Evolutionary conservation across 2,329 filamentous ascomycete genomes (phyloP).

Genomic region (Trichoderma sp.): DNA sequence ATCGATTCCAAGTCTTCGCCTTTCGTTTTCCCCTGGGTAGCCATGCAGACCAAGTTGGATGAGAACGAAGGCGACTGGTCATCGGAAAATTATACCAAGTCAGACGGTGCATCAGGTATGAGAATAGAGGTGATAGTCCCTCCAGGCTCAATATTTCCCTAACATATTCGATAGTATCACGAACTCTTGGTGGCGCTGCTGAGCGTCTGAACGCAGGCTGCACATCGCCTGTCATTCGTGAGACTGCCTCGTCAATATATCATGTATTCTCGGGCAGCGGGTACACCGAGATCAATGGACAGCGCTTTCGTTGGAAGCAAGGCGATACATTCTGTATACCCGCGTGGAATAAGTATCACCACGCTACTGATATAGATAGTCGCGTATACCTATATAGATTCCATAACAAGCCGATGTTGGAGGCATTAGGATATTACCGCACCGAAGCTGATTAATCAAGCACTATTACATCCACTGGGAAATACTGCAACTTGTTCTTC

Average conservation of each 20-base stretch:
- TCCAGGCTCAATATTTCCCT: neutral
- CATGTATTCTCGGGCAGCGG: neutral
- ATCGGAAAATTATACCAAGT: neutral
- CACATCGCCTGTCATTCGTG: neutral
- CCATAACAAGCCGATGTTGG: neutral
- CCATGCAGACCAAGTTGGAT: neutral
- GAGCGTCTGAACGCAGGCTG: neutral
- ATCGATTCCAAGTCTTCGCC: neutral
- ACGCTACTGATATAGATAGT: neutral
- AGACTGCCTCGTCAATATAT: neutral
- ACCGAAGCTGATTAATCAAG: neutral
- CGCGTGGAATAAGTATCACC: neutral
- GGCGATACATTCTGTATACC: neutral
- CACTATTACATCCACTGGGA: neutral
- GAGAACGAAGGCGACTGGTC: neutral
- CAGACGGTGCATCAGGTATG: neutral
- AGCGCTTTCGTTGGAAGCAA: neutral
- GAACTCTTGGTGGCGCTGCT: neutral
- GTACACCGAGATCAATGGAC: neutral
- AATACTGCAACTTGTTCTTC: neutral
- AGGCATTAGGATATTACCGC: neutral
- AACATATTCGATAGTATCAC: neutral
- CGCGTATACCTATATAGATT: neutral
- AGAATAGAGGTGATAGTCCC: neutral
- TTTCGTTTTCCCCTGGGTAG: neutral